A percentile compares a stretch with the other conserved stretches of the same genome.
These are phyloP conservation scores for Colletotrichum sublineola DNA, from an alignment of 2,329 filamentous ascomycete species.

Conservation along the genomic window DNA sequence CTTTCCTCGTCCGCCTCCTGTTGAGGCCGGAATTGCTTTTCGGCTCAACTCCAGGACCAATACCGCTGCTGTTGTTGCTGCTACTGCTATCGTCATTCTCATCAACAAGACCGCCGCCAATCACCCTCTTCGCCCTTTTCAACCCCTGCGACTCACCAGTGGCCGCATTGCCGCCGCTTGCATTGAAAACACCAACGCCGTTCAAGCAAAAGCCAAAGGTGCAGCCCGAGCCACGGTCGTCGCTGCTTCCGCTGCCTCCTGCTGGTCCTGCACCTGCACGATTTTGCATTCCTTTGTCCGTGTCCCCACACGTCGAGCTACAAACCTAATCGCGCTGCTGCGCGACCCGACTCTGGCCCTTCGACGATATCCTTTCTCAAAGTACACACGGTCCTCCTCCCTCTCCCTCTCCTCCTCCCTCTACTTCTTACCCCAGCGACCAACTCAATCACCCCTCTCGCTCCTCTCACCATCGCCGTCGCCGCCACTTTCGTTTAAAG, in stretches of 20 bases:
- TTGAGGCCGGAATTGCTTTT: not conserved
- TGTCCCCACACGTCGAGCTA: constrained; percentile 33
- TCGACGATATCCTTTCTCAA: constrained; percentile 14
- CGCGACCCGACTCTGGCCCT: constrained; percentile 19
- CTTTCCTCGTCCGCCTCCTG: not conserved
- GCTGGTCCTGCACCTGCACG: constrained; percentile 4
- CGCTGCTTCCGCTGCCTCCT: not conserved
- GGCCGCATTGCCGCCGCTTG: constrained; percentile 33
- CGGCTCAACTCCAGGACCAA: constrained; percentile 1
- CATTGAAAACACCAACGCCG: constrained; percentile 24
- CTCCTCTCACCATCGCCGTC: not conserved
- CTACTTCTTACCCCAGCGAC: constrained; percentile 6
- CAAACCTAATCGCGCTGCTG: constrained; percentile 37
- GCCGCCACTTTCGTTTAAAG: constrained; percentile 24
- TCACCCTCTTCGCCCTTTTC: constrained; percentile 13
- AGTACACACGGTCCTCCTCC: constrained; percentile 17
- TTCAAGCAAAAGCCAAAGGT: constrained; percentile 29
- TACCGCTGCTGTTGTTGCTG: not conserved
- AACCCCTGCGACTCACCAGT: constrained; percentile 10
- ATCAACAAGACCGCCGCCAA: not conserved
- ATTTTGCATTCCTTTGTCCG: constrained; percentile 37
- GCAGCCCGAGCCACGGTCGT: constrained; percentile 31
- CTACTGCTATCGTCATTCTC: too few relatives aligned
- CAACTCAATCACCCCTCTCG: constrained; percentile 3
- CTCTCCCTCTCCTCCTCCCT: constrained; percentile 1